Base-by-base conservation (phyloP, 2,329 filamentous ascomycete genomes). In the Calonectria montana region DNA sequence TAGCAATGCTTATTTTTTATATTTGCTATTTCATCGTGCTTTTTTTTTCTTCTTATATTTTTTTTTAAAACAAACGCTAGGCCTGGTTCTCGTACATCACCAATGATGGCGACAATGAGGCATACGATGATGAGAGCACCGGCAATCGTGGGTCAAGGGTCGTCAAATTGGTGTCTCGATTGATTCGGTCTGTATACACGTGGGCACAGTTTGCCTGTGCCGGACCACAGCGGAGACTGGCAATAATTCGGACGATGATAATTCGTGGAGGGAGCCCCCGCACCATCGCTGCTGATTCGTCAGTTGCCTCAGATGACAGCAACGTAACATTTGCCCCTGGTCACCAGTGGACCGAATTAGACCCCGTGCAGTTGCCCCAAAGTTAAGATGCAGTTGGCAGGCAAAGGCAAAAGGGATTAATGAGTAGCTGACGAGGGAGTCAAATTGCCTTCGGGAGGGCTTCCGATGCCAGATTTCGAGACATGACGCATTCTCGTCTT, bases 261-360 rank as follows among this genome's bases (percentile, higher is more conserved):
- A 64, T 67, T 71, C 64, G 64, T 59, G 64, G 69, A 67, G 64
- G 64, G 62, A 10, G 25, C 53, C 35, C 21, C 39, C 63, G 48
- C 23, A 29, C 64, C 45, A 23, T 67, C 21, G 64, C 39, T 35
- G 47, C 57, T 71, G 69, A 67, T 71, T 71, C 57, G 69, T 61
- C 48, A 71, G 61, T 55, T 48, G 31, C 55, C 57, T 53, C 62
- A 41, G 31, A 69, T 69, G 67, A 64, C 69, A 64, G 69, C 69
- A 71, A 71, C 69, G 69, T 71, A 67, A 67, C 69, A 71, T 71
- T 71, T 29, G 69, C 63, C 63, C 65, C 68, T 39, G 39, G 37
- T 31, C 29, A 29, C 25, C n/a, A 15, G 62, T 65, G 67, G 67
- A 70, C 31, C 67, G 31, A 31, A 45, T 41, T 23, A 45, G 50